Evolutionary conservation across 345 rosid species (phyloP).

Genomic region (Corchorus capsularis): DNA sequence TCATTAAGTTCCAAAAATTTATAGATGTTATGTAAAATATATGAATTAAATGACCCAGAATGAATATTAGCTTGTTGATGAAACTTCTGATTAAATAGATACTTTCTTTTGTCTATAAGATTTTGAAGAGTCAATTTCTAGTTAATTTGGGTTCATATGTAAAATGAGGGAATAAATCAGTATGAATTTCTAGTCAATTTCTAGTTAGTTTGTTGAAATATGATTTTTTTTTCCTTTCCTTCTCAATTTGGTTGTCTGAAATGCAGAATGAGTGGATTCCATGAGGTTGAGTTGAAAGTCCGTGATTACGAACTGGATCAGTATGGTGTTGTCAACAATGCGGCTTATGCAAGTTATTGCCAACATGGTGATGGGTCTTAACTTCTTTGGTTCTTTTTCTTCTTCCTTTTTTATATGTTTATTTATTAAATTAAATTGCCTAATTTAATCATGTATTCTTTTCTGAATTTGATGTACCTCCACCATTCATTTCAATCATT

Average conservation of each 20-base stretch:
- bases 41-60: not conserved
- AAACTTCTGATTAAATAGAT: not conserved
- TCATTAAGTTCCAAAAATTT: not conserved
- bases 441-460: not conserved
- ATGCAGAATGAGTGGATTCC: slow-evolving; percentile 58
- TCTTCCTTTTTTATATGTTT: not conserved
- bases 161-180: not conserved
- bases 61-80: not conserved
- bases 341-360: slow-evolving; percentile 80
- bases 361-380: slow-evolving; percentile 64
- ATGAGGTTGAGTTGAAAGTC: slow-evolving; percentile 71
- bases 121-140: not conserved
- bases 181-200: not conserved
- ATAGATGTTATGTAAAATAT: not conserved
- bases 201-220: not conserved
- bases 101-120: not conserved
- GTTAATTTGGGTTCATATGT: not conserved
- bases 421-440: not conserved
- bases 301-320: slow-evolving; percentile 91
- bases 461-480: not conserved
- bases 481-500: not conserved
- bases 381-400: not conserved
- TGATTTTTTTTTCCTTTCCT: not conserved
- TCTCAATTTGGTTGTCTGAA: not conserved
- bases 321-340: slow-evolving; percentile 87